Conservation (phyloP, 2,329 filamentous ascomycete species). For the Aspergillus oerlinghausenensis region DNA sequence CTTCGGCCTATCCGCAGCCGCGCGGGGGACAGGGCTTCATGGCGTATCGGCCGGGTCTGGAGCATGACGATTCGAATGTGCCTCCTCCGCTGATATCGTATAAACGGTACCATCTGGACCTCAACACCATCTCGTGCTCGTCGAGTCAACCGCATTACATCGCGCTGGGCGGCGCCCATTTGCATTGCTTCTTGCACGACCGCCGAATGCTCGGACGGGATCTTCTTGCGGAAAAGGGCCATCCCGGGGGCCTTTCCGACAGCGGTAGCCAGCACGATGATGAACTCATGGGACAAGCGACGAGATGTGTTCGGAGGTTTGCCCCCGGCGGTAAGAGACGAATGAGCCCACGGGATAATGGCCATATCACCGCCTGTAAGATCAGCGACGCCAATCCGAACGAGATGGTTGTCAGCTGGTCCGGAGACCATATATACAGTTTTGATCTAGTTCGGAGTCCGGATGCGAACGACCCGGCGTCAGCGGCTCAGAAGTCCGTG, state of each 20-base stretch:
- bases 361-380: slow-evolving; percentile 66
- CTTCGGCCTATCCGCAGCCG: slow-evolving; percentile 57
- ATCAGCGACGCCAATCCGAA: slow-evolving; percentile 66
- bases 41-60: slow-evolving; percentile 35
- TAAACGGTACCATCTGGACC: slow-evolving; percentile 57
- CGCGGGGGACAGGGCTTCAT: slow-evolving; percentile 43
- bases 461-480: slow-evolving; percentile 46
- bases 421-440: slow-evolving; percentile 61
- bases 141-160: slow-evolving; percentile 66
- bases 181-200: slow-evolving; percentile 66
- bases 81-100: slow-evolving; percentile 65
- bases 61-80: slow-evolving; percentile 47
- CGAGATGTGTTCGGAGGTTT: slow-evolving; percentile 62
- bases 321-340: slow-evolving; percentile 56
- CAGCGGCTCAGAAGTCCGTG: slow-evolving; percentile 20
- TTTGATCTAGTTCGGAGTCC: slow-evolving; percentile 60
- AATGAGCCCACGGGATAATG: slow-evolving; percentile 46
- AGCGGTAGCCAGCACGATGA: slow-evolving; percentile 46
- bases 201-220: slow-evolving; percentile 63
- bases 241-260: slow-evolving; percentile 36
- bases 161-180: slow-evolving; percentile 62
- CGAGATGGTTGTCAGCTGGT: slow-evolving; percentile 66
- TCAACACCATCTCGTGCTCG: slow-evolving; percentile 66
- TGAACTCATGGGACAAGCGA: slow-evolving; percentile 55
- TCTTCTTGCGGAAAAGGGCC: slow-evolving; percentile 50